These are phyloP conservation scores for Endoconidiophora laricicola DNA, from an alignment of 2,329 filamentous ascomycete genomes.

Conservation along the genomic window DNA sequence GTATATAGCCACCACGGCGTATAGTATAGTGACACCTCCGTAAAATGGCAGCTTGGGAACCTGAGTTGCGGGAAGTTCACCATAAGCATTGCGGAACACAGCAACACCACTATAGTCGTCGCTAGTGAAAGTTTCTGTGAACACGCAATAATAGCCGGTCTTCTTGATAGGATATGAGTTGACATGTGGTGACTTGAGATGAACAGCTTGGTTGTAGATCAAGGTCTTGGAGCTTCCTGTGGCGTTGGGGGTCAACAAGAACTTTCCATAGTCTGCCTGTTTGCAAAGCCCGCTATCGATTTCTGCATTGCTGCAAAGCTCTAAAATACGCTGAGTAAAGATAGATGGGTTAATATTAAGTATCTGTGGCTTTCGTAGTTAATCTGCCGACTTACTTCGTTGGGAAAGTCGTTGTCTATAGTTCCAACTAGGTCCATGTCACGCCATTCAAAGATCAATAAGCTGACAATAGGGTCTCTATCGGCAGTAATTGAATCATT, in stretches of 20 bases:
- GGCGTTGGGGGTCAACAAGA: conserved; percentile 64
- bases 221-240: conserved; percentile 51
- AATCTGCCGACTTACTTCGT: conserved; percentile 28
- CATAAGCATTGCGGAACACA: conserved; percentile 90
- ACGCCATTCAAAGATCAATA: conserved; percentile 88
- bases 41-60: conserved; percentile 97
- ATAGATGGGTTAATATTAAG: not conserved
- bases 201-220: conserved; percentile 65
- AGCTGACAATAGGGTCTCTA: conserved; percentile 58
- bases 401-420: conserved; percentile 34
- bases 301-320: conserved; percentile 58
- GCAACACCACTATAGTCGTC: conserved; percentile 63
- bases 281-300: conserved; percentile 59
- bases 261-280: conserved; percentile 62
- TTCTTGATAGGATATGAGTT: conserved; percentile 74
- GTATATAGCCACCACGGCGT: conserved; percentile 69
- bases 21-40: conserved; percentile 81
- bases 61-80: conserved; percentile 85
- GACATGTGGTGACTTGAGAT: conserved; percentile 56
- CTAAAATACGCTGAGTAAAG: conserved; percentile 21
- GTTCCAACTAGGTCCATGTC: conserved; percentile 68
- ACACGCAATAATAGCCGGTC: conserved; percentile 92
- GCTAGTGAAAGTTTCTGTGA: conserved; percentile 53
- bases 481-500: conserved; percentile 36
- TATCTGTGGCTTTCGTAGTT: too few species aligned